Base-by-base conservation (phyloP, 2,329 filamentous ascomycete species). In the Drechslerella coelobrocha region DNA sequence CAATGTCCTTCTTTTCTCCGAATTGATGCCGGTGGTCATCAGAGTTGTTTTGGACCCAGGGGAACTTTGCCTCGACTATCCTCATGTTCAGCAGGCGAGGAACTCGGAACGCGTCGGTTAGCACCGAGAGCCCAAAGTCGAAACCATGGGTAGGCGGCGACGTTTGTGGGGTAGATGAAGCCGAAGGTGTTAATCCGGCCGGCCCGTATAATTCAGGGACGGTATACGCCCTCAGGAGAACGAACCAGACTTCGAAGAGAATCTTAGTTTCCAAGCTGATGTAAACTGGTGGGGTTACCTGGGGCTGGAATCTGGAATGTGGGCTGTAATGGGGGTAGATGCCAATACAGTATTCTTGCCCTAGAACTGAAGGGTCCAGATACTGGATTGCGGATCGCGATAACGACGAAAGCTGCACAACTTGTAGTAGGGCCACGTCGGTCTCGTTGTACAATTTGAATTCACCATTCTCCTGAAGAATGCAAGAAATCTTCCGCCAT, bases 161-260 rank as follows among this genome's bases (percentile, higher is more conserved):
- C 12, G 55, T 52, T 19, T 66, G 59, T 76, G 8, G 61, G 8
- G 68, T 66, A 24, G 61, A 21, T 23, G 68, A 19, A n/a, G 56
- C 10, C 19, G 68, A 72, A 21, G 54, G 14, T 9, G 31, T 52
- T 21, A 59, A 26, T 5, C 66, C 59, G 5, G 54, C 68, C 1
- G 81, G 77, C 1, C 88, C 90, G 77, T 96, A 97, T 10, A 97
- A 83, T 75, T 97, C 92, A 0, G 94, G 93, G 48, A 96, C 88
- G 0, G 93, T 91, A 78, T 97, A 97, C 0, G 93, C 92, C 72
- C 93, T 86, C 27, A 99, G 79, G 8, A 99, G 82, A 5, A 96
- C 92, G 76, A 96, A 93, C 94, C 94, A 99, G 10, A 97, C 94
- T 78, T 99, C 94, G 76, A 95, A 96, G n/a, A 96, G 83, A 5